Evolutionary conservation across 768 basidiomycete species (phyloP), one percentile per base, ranked within the genome.

Genomic region (Termitomyces sp.): DNA sequence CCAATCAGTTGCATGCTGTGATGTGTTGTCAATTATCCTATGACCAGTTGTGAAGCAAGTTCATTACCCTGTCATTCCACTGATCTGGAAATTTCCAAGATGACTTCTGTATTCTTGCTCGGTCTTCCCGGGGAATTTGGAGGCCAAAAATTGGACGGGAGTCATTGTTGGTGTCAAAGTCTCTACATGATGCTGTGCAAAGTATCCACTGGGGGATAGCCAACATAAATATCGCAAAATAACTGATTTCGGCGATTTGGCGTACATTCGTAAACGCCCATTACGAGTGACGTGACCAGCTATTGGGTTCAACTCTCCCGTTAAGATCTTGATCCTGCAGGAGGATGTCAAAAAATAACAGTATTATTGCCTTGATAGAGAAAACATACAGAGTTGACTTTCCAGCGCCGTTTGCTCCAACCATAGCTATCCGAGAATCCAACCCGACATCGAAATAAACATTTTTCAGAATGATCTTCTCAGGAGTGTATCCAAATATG

Each of bases 21-120:
- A 37, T 34, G 24, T 31, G 58, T 44, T 34, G 52, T 58, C 24
- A 39, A 55, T 16, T 22, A 49, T 13, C 48, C 13, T 49, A 31
- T 27, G 18, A 18, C 31, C 39, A n/a, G 12, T n/a, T 24, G 27
- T 55, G 48, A 37, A 65, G 13, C 31, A 49, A 5, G 67, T 77
- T 39, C 53, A 87, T 45, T 54, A 89, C 91, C 92, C 91, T 1
- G 95, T 96, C 85, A 96, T 88, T 45, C 95, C 94, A 60, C 92
- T 97, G 66, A 98, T 96, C 66, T 97, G 95, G 77, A 98, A 97
- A 59, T 95, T 94, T 6, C 96, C 97, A 13, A 99, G 80, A 75
- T 98, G 97, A n/a, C 75, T 72, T 61, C 97, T 83, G 71, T 98
- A 98, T 70, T 98, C 97, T 72, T 98, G 96, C 73, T 98, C 97